Evolutionary conservation across 306 rosid genomes (phyloP), one percentile per base, ranked within the genome.

Genomic region (Quillaja saponaria): DNA sequence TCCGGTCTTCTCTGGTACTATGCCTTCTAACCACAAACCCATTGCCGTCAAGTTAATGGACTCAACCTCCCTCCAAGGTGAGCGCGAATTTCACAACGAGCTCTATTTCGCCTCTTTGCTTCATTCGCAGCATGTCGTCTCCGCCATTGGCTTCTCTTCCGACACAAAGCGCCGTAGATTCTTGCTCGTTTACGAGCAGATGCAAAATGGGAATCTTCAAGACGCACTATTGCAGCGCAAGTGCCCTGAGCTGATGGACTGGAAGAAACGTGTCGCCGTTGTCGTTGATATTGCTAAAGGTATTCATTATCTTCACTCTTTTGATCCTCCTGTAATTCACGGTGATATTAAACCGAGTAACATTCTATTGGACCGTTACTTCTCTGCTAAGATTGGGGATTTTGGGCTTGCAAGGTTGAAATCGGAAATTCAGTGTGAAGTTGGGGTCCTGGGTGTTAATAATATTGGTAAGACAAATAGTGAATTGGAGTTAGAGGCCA

Each of bases 261-360:
- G 99, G 99, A 66, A 72, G 35, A 94, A 58, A 60, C 67, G 97
- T 9, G 81, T 83, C 49, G 49, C 64, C 0, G 20, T 87, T 16
- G 67, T 73, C 1, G 33, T 85, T 13, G 90, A 83, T 47, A 59
- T 94, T 0, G 97, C 96, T 0, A 85, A 66, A 17, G 99, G 95
- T 12, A 33, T 89, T 18, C 75, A 52, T 10, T 84, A 78, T 34
- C 91, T 94, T 55, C 99, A 94, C 6, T 76, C 85, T 4, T 73
- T 80, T 44, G 90, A 85, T 13, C 95, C 96, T 1, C 91, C 97
- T 0, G 72, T 94, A 7, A 82, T 94, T 10, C 99, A 94, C 9
- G 95, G 99, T 0, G 99, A 94, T 56, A 78, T 94, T 10, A 94
- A 94, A 66, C 99, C 99, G 0, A 94, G 99, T 69, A 94, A 94